Evolutionary conservation across 163 green algal genomes (phyloP).

Genomic region (Chlorella variabilis): DNA sequence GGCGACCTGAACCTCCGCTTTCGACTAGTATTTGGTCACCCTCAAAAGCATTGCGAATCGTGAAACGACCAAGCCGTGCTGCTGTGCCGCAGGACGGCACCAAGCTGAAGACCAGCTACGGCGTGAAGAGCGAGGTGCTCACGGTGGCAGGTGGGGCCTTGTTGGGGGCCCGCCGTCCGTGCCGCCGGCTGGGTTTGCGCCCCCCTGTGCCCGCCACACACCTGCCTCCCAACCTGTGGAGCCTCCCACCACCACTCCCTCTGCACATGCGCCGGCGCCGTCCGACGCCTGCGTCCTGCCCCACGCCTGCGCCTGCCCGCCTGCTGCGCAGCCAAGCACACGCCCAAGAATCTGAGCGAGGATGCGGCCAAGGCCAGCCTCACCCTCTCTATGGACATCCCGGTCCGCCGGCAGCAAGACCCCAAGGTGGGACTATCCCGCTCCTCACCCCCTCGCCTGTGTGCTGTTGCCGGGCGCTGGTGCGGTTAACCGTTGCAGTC

Average conservation of each 20-base stretch:
- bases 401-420: background rate
- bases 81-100: background rate
- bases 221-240: no score
- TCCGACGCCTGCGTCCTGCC: no score
- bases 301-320: background rate
- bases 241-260: background rate
- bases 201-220: no score
- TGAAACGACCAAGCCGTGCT: no score
- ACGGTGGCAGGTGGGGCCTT: background rate
- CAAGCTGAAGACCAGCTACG: slow-evolving; percentile 19
- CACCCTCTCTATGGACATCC: background rate
- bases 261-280: no score
- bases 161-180: background rate
- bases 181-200: no score
- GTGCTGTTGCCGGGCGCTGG: background rate
- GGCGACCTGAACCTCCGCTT: no score
- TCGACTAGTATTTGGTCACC: no score
- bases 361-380: background rate
- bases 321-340: slow-evolving; percentile 22
- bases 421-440: slow-evolving; percentile 5
- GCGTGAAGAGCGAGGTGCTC: background rate
- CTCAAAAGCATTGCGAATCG: no score
- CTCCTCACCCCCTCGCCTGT: no score
- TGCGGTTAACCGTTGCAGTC: no score
- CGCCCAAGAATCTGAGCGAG: background rate